Base-by-base conservation (phyloP, 768 basidiomycete genomes). In the Krasilnikovozyma curviuscula region DNA sequence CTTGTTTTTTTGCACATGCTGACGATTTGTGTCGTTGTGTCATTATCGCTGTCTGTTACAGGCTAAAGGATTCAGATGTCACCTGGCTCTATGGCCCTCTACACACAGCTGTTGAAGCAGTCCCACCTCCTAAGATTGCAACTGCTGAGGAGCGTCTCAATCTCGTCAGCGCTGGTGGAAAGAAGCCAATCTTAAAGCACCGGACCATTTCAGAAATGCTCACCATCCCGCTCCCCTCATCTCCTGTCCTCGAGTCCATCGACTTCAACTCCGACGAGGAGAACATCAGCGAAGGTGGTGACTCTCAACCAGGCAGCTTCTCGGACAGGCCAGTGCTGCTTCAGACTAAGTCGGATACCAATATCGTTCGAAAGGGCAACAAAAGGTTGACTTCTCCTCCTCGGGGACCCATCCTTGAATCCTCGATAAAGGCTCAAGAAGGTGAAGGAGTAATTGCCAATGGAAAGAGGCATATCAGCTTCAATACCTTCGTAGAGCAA, bases 51-150 rank as follows among this genome's bases (percentile, higher is more conserved):
- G n/a, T n/a, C 38, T 31, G 23, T 5, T 18, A 3, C 68, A 97
- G 91, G 91, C 77, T 98, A 58, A 98, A 98, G 66, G 91, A 98
- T 66, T 88, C 83, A 6, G 91, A 98, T 63, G 91, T 97, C 33
- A 98, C 93, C 2, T 98, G 91, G 91, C 75, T 98, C 0, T 97
- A 98, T 59, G 91, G 91, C 0, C 91, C 91, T 19, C 70, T 98
- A 0, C 91, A 98, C 64, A 84, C 86, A 1, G 85, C 84, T n/a
- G 76, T 78, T 38, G 84, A 85, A 56, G 81, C 80, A 67, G 71
- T 77, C 3, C 79, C 78, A 3, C 76, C 77, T 0, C 73, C 76
- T 2, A 76, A 74, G 60, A 72, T 63, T 10, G 61, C 68, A 23
- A 65, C 67, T 8, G 64, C 69, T 48, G 71, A 67, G 55, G 71